A percentile compares a stretch with the other conserved stretches of the same genome.
phyloP scores from a whole-genome alignment of 164 flowering plant species.

The Platanus orientalis region DNA sequence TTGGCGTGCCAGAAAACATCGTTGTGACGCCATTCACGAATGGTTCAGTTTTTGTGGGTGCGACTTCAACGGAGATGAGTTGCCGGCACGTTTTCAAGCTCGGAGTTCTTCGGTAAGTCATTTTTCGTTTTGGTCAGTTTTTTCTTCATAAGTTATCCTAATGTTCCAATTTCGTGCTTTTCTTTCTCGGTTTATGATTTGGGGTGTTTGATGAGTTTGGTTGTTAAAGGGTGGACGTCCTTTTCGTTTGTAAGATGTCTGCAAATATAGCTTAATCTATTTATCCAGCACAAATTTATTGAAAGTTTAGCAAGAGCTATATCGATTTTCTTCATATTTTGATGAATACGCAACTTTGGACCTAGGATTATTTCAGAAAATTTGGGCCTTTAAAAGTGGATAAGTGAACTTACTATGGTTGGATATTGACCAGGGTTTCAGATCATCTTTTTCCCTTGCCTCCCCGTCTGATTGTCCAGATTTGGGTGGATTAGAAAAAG shows the following conservation, averaged over 20 bases:
- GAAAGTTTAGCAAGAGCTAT: no score
- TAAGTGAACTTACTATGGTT: no score
- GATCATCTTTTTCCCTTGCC: no score
- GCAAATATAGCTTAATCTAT: background rate
- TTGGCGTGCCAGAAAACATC: conserved; percentile 47
- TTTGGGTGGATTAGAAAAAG: no score
- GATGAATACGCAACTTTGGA: no score
- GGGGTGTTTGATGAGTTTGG: no score
- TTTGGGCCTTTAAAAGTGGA: background rate
- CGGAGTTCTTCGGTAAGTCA: conserved; percentile 47
- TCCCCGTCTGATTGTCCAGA: no score
- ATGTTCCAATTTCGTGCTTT: background rate
- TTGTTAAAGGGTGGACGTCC: no score
- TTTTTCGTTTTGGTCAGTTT: background rate
- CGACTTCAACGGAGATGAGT: conserved; percentile 12
- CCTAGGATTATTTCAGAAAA: no score
- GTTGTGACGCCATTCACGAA: conserved; percentile 25
- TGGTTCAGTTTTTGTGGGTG: conserved; percentile 28
- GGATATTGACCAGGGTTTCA: background rate
- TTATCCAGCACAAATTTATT: no score
- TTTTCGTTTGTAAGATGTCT: background rate
- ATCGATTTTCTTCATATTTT: no score
- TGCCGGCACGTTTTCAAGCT: conserved; percentile 54
- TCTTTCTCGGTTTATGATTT: background rate
- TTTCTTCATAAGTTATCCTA: background rate